Base-by-base conservation (phyloP, 352 stramenopile genomes). In the Phytophthora nicotianae region DNA sequence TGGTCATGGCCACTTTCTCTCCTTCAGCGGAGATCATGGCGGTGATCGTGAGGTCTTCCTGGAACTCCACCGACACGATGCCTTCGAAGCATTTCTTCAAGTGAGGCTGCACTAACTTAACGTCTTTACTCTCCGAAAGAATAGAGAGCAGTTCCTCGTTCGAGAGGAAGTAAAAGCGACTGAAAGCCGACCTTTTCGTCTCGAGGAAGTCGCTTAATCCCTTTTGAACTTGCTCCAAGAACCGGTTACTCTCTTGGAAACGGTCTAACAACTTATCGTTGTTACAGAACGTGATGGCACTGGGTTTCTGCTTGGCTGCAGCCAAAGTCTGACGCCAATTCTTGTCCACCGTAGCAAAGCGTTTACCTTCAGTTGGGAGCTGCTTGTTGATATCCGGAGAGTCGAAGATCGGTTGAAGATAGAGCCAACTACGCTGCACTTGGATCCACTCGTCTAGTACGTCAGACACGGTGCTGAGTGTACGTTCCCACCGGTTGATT, bases 51-150 rank as follows among this genome's bases (percentile, higher is more conserved):
- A 96, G 50, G 49, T 98, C 89, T 11, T 95, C 81, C 45, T 96
- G 80, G 62, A 98, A 98, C 29, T 97, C 78, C 3, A 98, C 93
- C 4, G 79, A 80, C 23, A 98, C 92, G 47, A 98, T 87, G 13
- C 93, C 95, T 77, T 98, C 95, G 54, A 98, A 98, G 66, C 95
- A 98, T 66, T 98, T 98, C 43, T 97, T 97, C 20, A 98, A 52
- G 52, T 98, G 95, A 10, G 91, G 90, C 62, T 98, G 95, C 19
- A 98, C 95, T n/a, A 96, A 60, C 37, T 95, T 90, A 2, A 97
- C 93, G 62, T 98, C 96, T 56, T 98, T 98, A 29, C 89, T 97
- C 68, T 98, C 92, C 5, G 90, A 98, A 4, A 98, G 70, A 64
- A 98, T 98, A 17, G 96, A 97, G 2, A 98, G 76, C 19, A 98